Percentiles rank a stretch among this genome's conserved stretches.
phyloP scores from a whole-genome alignment of 106 monocot species.

The Phalaenopsis equestris region DNA sequence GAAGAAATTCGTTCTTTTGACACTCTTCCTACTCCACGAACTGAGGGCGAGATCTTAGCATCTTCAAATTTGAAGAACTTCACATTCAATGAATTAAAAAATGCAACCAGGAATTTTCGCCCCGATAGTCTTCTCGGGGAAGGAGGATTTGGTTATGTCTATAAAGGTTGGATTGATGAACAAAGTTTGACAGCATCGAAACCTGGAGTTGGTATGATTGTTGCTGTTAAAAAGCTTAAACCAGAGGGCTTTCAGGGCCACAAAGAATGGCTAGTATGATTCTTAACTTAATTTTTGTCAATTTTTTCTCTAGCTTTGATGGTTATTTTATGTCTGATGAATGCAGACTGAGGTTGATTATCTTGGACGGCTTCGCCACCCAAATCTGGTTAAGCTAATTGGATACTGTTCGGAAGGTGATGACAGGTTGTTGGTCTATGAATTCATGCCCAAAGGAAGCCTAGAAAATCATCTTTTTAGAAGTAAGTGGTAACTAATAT shows the following conservation, averaged over 20 bases:
- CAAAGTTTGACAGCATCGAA: constrained; percentile 44
- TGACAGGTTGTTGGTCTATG: constrained; percentile 76
- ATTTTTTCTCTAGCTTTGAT: background rate
- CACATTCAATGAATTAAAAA: constrained; percentile 58
- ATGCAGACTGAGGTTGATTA: constrained; percentile 86
- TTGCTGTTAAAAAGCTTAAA: constrained; percentile 94
- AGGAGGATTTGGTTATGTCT: constrained; percentile 91
- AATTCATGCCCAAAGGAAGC: constrained; percentile 89
- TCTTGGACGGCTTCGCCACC: constrained; percentile 82
- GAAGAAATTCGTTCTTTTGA: constrained; percentile 25
- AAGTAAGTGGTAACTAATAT: constrained; percentile 39
- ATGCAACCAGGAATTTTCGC: constrained; percentile 71
- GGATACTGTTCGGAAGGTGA: constrained; percentile 90
- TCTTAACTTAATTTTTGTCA: background rate
- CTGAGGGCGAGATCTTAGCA: constrained; percentile 73
- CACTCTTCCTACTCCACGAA: constrained; percentile 38
- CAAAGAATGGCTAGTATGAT: constrained; percentile 87
- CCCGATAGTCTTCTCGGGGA: constrained; percentile 75
- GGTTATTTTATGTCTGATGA: background rate
- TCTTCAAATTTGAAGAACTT: constrained; percentile 74
- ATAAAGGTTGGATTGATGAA: constrained; percentile 89
- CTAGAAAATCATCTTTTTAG: constrained; percentile 88
- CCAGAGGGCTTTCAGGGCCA: constrained; percentile 92
- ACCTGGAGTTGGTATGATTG: constrained; percentile 67
- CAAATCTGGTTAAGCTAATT: constrained; percentile 77